Conservation (phyloP, 176 grass and related monocot genomes). For the Phragmites australis region DNA sequence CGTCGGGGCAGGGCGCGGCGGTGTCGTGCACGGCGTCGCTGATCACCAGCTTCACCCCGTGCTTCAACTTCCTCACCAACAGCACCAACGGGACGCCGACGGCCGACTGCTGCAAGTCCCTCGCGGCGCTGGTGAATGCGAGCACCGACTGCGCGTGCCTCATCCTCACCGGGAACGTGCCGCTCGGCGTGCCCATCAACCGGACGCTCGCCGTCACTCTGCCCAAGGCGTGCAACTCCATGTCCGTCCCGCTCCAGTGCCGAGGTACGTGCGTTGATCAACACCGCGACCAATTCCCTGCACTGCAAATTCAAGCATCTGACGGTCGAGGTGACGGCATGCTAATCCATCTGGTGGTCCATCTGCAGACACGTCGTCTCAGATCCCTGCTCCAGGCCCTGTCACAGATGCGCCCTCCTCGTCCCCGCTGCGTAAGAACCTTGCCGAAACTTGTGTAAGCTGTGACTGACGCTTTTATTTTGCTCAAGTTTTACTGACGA, state of each 20-base stretch:
- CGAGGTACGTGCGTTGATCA: slow-evolving; percentile 19
- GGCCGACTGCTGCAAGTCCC: slow-evolving; percentile 61
- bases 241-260: slow-evolving; percentile 67
- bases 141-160: slow-evolving; percentile 72
- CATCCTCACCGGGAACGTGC: slow-evolving; percentile 80
- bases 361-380: slow-evolving; percentile 53
- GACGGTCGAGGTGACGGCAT: neutral
- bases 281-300: neutral
- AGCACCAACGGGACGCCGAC: slow-evolving; percentile 67
- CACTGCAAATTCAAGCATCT: neutral
- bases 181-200: slow-evolving; percentile 79
- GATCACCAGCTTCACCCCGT: slow-evolving; percentile 74
- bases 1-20: slow-evolving; percentile 24
- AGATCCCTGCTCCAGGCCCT: slow-evolving; percentile 59
- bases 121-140: slow-evolving; percentile 32
- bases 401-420: slow-evolving; percentile 51
- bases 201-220: slow-evolving; percentile 65
- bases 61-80: slow-evolving; percentile 67
- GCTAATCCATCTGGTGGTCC: neutral
- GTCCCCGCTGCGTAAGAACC: slow-evolving; percentile 61
- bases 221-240: slow-evolving; percentile 53
- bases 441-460: neutral
- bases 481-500: neutral
- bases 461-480: too few relatives aligned
- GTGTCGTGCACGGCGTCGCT: slow-evolving; percentile 64